A percentile compares a stretch with the other conserved stretches of the same genome.
Evolutionary conservation across 768 basidiomycete genomes (phyloP).

Genomic region (Pleurotus cornucopiae): DNA sequence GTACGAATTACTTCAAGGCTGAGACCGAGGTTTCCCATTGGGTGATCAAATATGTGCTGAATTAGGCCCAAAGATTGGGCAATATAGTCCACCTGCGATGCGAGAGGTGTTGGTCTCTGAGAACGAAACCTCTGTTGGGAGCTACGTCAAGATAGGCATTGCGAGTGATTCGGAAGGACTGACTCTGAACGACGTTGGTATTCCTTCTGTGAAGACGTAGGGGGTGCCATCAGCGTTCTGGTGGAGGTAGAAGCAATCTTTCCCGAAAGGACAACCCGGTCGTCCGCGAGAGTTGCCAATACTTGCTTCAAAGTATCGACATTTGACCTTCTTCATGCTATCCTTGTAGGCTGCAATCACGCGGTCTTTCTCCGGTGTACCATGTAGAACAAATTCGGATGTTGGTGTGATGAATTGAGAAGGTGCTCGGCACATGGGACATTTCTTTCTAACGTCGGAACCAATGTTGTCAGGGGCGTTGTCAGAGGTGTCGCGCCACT

Average conservation of each 20-base stretch:
- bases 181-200: conserved; percentile 51
- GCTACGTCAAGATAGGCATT: no score
- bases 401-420: conserved; percentile 74
- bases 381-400: conserved; percentile 58
- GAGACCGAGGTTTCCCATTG: background rate
- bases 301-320: conserved; percentile 55
- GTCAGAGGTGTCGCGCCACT: conserved; percentile 65
- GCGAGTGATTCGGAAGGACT: conserved; percentile 10
- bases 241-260: conserved; percentile 81
- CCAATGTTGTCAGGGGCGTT: conserved; percentile 47
- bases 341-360: conserved; percentile 58
- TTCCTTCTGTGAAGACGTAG: conserved; percentile 51
- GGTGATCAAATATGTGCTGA: background rate
- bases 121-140: no score
- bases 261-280: conserved; percentile 73
- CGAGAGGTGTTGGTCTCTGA: background rate
- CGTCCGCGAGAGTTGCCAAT: conserved; percentile 25
- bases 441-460: conserved; percentile 67
- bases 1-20: background rate
- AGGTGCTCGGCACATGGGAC: conserved; percentile 69
- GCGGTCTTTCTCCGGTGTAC: conserved; percentile 45
- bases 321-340: conserved; percentile 69
- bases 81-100: background rate
- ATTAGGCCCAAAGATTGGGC: background rate
- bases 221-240: conserved; percentile 61